These are phyloP conservation scores for Picochlorum costavermella DNA, from an alignment of 139 green algal species.

Conservation along the genomic window DNA sequence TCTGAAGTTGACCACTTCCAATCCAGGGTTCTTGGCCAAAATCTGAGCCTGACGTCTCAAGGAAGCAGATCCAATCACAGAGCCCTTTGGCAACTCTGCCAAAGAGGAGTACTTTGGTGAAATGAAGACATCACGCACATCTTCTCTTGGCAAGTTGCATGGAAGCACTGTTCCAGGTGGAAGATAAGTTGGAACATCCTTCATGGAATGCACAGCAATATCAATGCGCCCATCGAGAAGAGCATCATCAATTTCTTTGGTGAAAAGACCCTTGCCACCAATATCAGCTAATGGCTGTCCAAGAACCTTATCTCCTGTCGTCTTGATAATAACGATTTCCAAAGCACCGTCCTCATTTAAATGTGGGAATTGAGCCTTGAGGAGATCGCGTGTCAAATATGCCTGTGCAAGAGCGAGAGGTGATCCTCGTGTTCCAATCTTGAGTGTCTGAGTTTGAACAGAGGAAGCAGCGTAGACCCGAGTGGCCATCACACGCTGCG, in stretches of 20 bases:
- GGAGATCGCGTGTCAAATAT: conserved; percentile 90
- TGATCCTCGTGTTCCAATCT: conserved; percentile 75
- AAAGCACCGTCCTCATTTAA: conserved; percentile 87
- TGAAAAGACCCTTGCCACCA: conserved; percentile 99
- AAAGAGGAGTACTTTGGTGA: conserved; percentile 64
- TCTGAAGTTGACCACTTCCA: conserved; percentile 96
- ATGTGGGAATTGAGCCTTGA: conserved; percentile 82
- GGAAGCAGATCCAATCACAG: conserved; percentile 81
- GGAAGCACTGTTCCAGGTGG: conserved; percentile 88
- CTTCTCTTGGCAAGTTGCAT: conserved; percentile 96
- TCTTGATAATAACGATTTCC: conserved; percentile 99
- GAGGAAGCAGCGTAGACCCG: conserved; percentile 21
- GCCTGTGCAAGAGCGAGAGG: conserved; percentile 95
- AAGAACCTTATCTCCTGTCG: conserved; percentile 98
- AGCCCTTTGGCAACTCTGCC: conserved; percentile 77
- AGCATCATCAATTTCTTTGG: conserved; percentile 98
- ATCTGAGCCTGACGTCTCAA: conserved; percentile 92
- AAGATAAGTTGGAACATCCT: conserved; percentile 99
- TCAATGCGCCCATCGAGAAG: conserved; percentile 89
- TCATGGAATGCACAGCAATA: conserved; percentile 99
- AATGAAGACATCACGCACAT: conserved; percentile 98
- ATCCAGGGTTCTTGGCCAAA: conserved; percentile 85
- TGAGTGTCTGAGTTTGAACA: conserved; percentile 53
- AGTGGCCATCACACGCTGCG: not conserved
- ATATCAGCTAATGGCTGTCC: conserved; percentile 97